These are phyloP conservation scores for Aureoboletus auriporus DNA, from an alignment of 768 basidiomycete genomes.

Conservation along the genomic window DNA sequence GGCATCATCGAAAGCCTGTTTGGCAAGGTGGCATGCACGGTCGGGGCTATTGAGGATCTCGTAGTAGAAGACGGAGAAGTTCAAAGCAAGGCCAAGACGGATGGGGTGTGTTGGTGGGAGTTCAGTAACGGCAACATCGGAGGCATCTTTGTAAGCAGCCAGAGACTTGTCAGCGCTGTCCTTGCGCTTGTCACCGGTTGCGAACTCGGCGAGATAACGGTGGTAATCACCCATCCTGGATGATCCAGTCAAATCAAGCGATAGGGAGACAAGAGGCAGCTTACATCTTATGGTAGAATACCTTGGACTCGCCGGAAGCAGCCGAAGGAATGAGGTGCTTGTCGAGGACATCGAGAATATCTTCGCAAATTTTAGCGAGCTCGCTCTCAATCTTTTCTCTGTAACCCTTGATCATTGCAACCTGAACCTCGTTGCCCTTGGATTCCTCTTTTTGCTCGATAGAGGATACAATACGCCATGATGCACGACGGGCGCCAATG, in stretches of 20 bases:
- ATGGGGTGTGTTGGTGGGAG: constrained; percentile 96
- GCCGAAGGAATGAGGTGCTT: constrained; percentile 98
- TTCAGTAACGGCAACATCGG: constrained; percentile 94
- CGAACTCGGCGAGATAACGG: constrained; percentile 98
- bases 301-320: constrained; percentile 94
- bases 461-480: constrained; percentile 96
- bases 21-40: constrained; percentile 97
- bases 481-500: constrained; percentile 95
- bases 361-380: constrained; percentile 97
- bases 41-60: constrained; percentile 99
- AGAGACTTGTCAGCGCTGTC: constrained; percentile 96
- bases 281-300: constrained; percentile 99
- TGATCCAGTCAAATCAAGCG: constrained; percentile 10
- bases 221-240: constrained; percentile 98
- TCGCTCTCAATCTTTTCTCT: constrained; percentile 97
- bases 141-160: constrained; percentile 96
- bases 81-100: constrained; percentile 95
- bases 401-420: constrained; percentile 97
- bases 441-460: constrained; percentile 99
- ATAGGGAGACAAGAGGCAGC: constrained; percentile 22
- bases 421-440: constrained; percentile 95
- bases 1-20: constrained; percentile 98
- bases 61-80: constrained; percentile 99
- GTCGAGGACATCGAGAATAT: constrained; percentile 95
- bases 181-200: constrained; percentile 96